Evolutionary conservation across 805 yeast species (phyloP), one percentile per base, ranked within the genome.

Genomic region (Candida patagonica): DNA sequence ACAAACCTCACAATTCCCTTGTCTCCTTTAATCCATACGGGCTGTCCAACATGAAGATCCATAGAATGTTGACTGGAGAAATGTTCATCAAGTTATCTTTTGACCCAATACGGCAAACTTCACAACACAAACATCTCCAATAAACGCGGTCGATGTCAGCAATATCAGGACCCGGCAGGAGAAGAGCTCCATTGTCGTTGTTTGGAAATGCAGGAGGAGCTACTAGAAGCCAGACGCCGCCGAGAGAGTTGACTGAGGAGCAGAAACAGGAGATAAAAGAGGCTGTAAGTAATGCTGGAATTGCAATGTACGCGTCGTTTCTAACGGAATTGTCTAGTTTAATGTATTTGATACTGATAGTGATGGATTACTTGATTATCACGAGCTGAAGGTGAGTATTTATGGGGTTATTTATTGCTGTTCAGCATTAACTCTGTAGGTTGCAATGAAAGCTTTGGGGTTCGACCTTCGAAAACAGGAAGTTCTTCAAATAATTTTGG

Each of bases 371-470:
- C 68, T 92, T 38, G 96, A 92, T 53, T 89, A 83, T 59, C 97
- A 92, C 54, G 97, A 89, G 53, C 67, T 86, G 48, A 88, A 86
- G 47, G 60, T 52, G 40, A 6, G 47, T 29, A 6, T n/a, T 23
- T 19, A 4, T 10, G n/a, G 4, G 5, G 13, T 9, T 29, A 9
- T 8, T 17, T n/a, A 12, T 29, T 17, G 10, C 13, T 8, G 31
- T 12, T n/a, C 13, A 26, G 6, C 7, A 15, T 35, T 35, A 40
- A 40, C 12, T n/a, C n/a, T 34, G 1, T 5, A 54, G 61, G 95
- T 87, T 15, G 96, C 98, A 0, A 76, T 92, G 66, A 66, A 94
- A 40, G 98, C 98, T 0, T 67, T 92, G 30, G 98, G 98, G 1
- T 92, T 92, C 54, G 96, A 88, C 34, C 67, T 82, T 51, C 61